Evolutionary conservation across 2,329 filamentous ascomycete species (phyloP).

Genomic region (Aureobasidium vineae): DNA sequence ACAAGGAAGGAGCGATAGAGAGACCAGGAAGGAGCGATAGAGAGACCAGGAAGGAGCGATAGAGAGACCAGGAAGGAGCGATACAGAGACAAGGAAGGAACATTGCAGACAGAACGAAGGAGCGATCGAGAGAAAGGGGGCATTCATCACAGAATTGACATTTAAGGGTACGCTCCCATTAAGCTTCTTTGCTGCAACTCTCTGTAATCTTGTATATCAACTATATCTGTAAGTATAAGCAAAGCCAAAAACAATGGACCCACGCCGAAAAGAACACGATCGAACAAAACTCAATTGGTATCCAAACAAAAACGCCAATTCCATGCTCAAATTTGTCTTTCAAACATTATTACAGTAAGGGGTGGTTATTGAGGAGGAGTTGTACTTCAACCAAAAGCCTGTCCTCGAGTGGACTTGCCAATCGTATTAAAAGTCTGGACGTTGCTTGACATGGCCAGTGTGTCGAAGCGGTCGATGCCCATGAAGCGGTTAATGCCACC

Average conservation of each 20-base stretch:
- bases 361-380: neutral
- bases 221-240: neutral
- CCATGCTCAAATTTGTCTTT: constrained; percentile 8
- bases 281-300: neutral
- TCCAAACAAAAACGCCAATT: neutral
- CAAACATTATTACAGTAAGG: constrained; percentile 9
- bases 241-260: neutral
- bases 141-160: too few species aligned
- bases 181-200: neutral
- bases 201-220: neutral
- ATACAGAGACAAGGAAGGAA: too few species aligned
- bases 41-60: too few species aligned
- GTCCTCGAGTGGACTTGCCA: constrained; percentile 32
- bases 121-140: too few species aligned
- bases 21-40: too few species aligned
- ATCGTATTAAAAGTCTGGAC: constrained; percentile 45
- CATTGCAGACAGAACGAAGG: too few species aligned
- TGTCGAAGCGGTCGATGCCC: constrained; percentile 50
- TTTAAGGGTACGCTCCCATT: too few species aligned
- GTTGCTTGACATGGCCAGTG: constrained; percentile 39
- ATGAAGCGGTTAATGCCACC: constrained; percentile 34
- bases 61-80: too few species aligned
- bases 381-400: constrained; percentile 9
- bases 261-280: neutral
- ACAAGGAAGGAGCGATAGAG: too few species aligned